Conservation (phyloP, 345 rosid species). For the Gossypium stocksii region DNA sequence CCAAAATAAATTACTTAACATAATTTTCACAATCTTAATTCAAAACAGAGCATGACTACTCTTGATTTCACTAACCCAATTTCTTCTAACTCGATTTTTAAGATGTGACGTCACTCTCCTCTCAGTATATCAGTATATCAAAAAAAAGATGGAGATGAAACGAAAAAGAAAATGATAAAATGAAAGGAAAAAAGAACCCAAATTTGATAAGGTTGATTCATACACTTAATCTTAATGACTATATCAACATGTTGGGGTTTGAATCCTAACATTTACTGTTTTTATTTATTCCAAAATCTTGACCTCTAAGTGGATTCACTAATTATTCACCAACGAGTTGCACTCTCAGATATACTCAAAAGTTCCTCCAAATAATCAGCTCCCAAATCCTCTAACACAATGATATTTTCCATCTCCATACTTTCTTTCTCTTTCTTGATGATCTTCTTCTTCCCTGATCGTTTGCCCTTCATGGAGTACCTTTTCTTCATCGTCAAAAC, state of each 20-base stretch:
- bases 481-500: conserved; percentile 51
- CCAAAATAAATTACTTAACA: no score
- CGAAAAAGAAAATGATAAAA: not conserved
- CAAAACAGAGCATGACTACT: no score
- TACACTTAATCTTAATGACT: not conserved
- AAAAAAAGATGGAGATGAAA: no score
- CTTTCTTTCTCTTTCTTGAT: conserved; percentile 33
- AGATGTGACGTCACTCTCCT: no score
- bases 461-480: conserved; percentile 39
- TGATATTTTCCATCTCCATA: conserved; percentile 26
- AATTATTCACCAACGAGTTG: conserved; percentile 14
- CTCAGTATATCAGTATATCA: no score
- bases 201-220: not conserved
- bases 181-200: not conserved
- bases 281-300: not conserved
- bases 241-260: not conserved
- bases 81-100: no score
- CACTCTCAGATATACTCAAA: conserved; percentile 19
- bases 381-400: conserved; percentile 61
- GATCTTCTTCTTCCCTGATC: conserved; percentile 32
- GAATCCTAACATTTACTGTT: not conserved
- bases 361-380: conserved; percentile 60
- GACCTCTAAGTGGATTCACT: not conserved
- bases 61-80: no score
- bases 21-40: no score